Base-by-base conservation (phyloP, 2,329 filamentous ascomycete genomes). In the Coniochaeta sp. region DNA sequence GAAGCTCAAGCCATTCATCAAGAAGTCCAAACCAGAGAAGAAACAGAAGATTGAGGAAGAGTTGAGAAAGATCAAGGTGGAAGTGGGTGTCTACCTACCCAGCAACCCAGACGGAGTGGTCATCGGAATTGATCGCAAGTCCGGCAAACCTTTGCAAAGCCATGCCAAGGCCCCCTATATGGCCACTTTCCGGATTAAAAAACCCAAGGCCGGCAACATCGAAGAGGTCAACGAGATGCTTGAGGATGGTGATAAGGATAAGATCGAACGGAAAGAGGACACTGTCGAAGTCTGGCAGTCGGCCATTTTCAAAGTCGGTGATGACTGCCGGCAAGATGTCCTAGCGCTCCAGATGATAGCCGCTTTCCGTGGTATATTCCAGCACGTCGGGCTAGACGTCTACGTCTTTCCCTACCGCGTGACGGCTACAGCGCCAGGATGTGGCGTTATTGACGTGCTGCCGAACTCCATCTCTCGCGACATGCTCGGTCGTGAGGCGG, bases 21-120 rank as follows among this genome's bases (percentile, higher is more conserved):
- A 96, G 74, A 85, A 84, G 61, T 88, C 89, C 44, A 99, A 99
- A 74, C 89, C 92, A 1, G 93, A 97, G 75, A 99, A 99, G 82
- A 98, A 97, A 73, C 90, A 95, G 71, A 99, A 98, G 78, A 99
- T 99, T 64, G 95, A 98, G 71, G 96, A 99, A 75, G 95, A 99
- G 72, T 80, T 99, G 50, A 90, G 95, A 65, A 96, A 96, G 74
- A 98, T 99, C 74, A 89, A 96, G 72, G 90, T 99, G 2, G 93
- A 98, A 67, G 90, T 98, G 47, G 95, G 95, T 17, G 96, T 99
- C 7, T 99, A 99, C 72, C 82, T 99, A 17, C 95, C 95, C 1
- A 95, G 91, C 74, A 99, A 99, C 70, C 95, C 95, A 0, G 96
- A 99, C 65, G 95, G 95, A 42, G 89, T 96, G 17, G 95, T 99